These are phyloP conservation scores for Fagopyrum tataricum DNA, from an alignment of 148 eudicot genomes.

Conservation along the genomic window DNA sequence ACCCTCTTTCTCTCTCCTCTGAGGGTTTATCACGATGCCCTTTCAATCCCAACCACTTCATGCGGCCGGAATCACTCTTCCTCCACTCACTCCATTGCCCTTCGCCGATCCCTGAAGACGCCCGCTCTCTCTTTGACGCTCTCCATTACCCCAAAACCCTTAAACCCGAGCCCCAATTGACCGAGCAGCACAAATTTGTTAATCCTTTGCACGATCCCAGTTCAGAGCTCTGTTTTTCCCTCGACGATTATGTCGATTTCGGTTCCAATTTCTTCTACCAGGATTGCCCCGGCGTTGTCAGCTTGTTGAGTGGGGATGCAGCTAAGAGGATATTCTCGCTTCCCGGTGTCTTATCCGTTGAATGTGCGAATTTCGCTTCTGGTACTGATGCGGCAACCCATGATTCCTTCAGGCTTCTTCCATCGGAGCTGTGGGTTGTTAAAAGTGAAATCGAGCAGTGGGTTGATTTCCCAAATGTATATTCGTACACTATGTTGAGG, in stretches of 20 bases:
- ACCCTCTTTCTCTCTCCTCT: slow-evolving; percentile 5
- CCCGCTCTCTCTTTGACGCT: slow-evolving; percentile 16
- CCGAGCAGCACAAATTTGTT: slow-evolving; percentile 25
- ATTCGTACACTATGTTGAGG: slow-evolving; percentile 39
- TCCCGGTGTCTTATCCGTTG: slow-evolving; percentile 45
- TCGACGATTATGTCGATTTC: slow-evolving; percentile 38
- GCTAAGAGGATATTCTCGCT: slow-evolving; percentile 38
- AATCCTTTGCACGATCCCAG: slow-evolving; percentile 26
- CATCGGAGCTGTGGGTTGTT: slow-evolving; percentile 65
- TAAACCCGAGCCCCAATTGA: slow-evolving; percentile 25
- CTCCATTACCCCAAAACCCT: slow-evolving; percentile 46
- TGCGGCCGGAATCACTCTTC: slow-evolving; percentile 58
- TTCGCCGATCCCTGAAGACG: slow-evolving; percentile 22
- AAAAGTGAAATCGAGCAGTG: slow-evolving; percentile 50
- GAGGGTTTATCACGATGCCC: slow-evolving; percentile 30
- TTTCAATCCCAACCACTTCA: slow-evolving; percentile 49
- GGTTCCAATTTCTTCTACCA: slow-evolving; percentile 51
- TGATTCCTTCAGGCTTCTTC: slow-evolving; percentile 37
- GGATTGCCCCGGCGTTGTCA: slow-evolving; percentile 67
- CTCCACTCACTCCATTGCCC: slow-evolving; percentile 59
- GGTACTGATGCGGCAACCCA: slow-evolving; percentile 12
- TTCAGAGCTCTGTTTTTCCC: slow-evolving; percentile 49
- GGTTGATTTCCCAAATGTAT: slow-evolving; percentile 50
- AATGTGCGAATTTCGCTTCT: slow-evolving; percentile 49
- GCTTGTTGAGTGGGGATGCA: slow-evolving; percentile 18